Percentiles rank a stretch among this genome's conserved stretches.
Evolutionary conservation across 2,329 filamentous ascomycete species (phyloP).

Genomic region (Fusarium phyllophilum): DNA sequence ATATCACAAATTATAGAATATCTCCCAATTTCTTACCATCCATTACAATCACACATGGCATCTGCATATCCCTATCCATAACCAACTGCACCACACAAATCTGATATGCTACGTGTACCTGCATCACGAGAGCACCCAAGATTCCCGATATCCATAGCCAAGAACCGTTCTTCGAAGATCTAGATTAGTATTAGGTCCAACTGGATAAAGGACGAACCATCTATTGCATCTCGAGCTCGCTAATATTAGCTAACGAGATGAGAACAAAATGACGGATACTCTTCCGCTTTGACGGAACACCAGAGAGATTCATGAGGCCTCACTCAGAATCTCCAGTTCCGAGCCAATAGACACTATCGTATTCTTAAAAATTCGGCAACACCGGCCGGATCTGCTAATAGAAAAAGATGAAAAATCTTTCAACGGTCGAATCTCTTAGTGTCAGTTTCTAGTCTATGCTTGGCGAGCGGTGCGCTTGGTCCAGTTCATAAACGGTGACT

Average conservation of each 20-base stretch:
- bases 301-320: neutral
- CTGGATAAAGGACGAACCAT: neutral
- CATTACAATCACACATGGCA: neutral
- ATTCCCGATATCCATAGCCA: constrained; percentile 12
- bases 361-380: neutral
- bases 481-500: neutral
- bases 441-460: neutral
- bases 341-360: neutral
- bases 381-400: constrained; percentile 4
- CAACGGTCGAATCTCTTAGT: constrained; percentile 6
- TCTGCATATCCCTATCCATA: neutral
- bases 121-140: constrained; percentile 14
- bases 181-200: neutral
- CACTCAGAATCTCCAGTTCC: neutral
- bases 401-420: neutral
- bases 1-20: neutral
- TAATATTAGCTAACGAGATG: constrained; percentile 15
- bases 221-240: neutral
- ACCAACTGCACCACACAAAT: neutral
- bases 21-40: neutral
- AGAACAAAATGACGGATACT: neutral
- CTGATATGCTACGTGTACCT: constrained; percentile 13
- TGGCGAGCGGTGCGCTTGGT: constrained; percentile 8
- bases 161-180: constrained; percentile 11
- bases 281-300: constrained; percentile 11